These are phyloP conservation scores for Elsinoe ampelina DNA, from an alignment of 2,329 filamentous ascomycete species.

Conservation along the genomic window DNA sequence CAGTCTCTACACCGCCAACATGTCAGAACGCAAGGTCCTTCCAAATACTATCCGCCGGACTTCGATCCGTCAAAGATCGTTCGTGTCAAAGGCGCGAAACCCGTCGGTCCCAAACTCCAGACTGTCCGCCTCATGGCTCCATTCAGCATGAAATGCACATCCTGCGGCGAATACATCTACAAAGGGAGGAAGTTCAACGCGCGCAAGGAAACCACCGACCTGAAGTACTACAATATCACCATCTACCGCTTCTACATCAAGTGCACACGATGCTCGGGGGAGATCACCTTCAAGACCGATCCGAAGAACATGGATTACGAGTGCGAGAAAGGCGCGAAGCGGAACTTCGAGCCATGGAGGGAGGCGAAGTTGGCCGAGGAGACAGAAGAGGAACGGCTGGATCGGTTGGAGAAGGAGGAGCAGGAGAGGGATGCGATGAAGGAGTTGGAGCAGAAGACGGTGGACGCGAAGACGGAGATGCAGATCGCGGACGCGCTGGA, in stretches of 20 bases:
- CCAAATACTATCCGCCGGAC: slow-evolving; percentile 60
- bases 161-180: slow-evolving; percentile 75
- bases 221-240: slow-evolving; percentile 80
- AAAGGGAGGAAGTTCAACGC: slow-evolving; percentile 93
- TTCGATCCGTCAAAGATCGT: slow-evolving; percentile 81
- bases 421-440: slow-evolving; percentile 87
- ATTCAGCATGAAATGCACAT: slow-evolving; percentile 67
- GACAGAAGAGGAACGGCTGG: slow-evolving; percentile 77
- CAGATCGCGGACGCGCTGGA: slow-evolving; percentile 90
- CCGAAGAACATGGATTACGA: slow-evolving; percentile 91
- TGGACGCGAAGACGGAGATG: slow-evolving; percentile 92
- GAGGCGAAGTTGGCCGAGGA: slow-evolving; percentile 59
- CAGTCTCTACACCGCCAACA: slow-evolving; percentile 32
- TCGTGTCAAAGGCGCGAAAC: slow-evolving; percentile 57
- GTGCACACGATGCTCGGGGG: slow-evolving; percentile 74
- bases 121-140: slow-evolving; percentile 86
- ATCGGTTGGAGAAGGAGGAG: slow-evolving; percentile 71
- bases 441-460: slow-evolving; percentile 85
- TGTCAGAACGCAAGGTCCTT: slow-evolving; percentile 84
- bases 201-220: slow-evolving; percentile 82
- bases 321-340: slow-evolving; percentile 70
- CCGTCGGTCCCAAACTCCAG: slow-evolving; percentile 68
- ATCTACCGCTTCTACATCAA: slow-evolving; percentile 78
- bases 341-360: slow-evolving; percentile 91
- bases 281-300: slow-evolving; percentile 91